Evolutionary conservation across 208 protist genomes (phyloP).

Genomic region (Trypanosoma scelopori): DNA sequence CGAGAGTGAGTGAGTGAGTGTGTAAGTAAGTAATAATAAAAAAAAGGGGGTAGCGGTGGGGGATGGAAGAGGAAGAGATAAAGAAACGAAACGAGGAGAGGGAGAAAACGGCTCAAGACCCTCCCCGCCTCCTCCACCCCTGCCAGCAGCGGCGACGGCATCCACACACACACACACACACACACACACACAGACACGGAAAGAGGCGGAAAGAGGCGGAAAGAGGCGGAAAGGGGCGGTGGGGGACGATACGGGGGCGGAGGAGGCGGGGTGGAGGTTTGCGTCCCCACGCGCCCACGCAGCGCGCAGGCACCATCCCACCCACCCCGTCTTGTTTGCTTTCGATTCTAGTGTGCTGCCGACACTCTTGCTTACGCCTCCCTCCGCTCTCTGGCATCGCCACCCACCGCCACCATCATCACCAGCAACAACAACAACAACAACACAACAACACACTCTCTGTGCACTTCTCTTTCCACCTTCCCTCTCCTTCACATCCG

Average conservation of each 20-base stretch:
- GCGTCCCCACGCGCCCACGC: too few relatives aligned
- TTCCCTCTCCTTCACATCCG: background rate
- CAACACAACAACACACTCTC: too few relatives aligned
- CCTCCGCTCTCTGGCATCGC: background rate
- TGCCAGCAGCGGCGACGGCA: background rate
- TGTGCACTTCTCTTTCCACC: background rate
- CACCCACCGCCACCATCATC: background rate
- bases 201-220: too few relatives aligned
- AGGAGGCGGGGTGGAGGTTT: background rate
- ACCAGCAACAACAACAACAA: too few relatives aligned
- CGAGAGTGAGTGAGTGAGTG: too few relatives aligned
- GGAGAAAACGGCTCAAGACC: background rate
- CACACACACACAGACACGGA: too few relatives aligned
- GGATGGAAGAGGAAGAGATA: background rate
- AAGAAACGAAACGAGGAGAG: too few relatives aligned
- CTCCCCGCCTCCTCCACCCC: background rate
- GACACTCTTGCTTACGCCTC: background rate
- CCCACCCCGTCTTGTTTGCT: too few relatives aligned
- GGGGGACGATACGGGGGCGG: background rate
- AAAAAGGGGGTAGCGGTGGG: background rate
- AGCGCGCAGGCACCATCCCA: too few relatives aligned
- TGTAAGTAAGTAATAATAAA: slow-evolving; percentile 1
- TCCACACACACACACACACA: too few relatives aligned
- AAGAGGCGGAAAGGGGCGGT: too few relatives aligned
- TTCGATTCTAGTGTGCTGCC: background rate